Evolutionary conservation across 2,329 filamentous ascomycete species (phyloP).

Genomic region (Elsinoe arachidis): DNA sequence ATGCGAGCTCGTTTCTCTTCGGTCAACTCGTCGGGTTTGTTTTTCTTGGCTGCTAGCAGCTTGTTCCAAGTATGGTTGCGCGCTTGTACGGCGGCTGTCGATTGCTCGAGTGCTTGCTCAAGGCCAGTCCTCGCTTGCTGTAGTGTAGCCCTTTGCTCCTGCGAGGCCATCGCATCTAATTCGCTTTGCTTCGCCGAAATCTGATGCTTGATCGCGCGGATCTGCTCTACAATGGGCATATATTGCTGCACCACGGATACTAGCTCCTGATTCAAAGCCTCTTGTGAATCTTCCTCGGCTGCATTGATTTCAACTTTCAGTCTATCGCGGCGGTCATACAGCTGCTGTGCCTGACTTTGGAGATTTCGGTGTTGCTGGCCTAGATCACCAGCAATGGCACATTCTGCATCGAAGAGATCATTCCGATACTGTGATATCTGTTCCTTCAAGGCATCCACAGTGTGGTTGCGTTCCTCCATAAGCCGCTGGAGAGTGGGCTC

Average conservation of each 20-base stretch:
- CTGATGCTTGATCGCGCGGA: neutral
- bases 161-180: neutral
- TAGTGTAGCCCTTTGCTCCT: conserved; percentile 4
- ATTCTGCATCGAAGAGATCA: neutral
- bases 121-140: neutral
- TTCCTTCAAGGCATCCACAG: neutral
- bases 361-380: neutral
- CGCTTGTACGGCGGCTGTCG: neutral
- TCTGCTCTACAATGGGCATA: neutral
- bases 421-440: neutral
- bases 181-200: neutral
- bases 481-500: neutral
- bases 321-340: neutral
- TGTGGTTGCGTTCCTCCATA: neutral
- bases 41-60: conserved; percentile 13
- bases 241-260: neutral
- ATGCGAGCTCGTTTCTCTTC: conserved; percentile 3
- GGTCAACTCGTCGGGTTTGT: conserved; percentile 8
- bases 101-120: neutral
- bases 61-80: conserved; percentile 5
- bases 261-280: neutral
- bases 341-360: neutral
- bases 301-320: neutral
- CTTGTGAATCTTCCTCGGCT: neutral
- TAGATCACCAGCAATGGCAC: neutral